These are phyloP conservation scores for Leccinum brunneo-olivaceum DNA, from an alignment of 1,284 basidiomycete genomes.

Conservation along the genomic window DNA sequence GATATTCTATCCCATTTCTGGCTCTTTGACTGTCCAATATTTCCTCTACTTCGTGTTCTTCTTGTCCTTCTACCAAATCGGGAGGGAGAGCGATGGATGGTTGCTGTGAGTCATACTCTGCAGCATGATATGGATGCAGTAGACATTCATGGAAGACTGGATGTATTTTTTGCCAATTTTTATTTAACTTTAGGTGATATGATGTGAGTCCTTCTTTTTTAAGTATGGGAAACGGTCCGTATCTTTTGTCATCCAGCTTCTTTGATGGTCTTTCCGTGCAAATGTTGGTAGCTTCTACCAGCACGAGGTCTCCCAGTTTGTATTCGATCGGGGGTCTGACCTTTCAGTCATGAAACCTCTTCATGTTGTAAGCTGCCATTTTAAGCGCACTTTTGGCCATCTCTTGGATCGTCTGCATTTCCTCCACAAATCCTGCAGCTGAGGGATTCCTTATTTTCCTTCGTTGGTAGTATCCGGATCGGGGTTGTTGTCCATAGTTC, in stretches of 20 bases:
- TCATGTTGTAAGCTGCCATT: background rate
- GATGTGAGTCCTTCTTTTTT: background rate
- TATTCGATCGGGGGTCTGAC: background rate
- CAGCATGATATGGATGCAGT: background rate
- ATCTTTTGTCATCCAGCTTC: background rate
- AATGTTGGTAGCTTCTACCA: background rate
- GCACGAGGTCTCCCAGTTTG: background rate
- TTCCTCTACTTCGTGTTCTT: background rate
- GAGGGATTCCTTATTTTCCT: background rate
- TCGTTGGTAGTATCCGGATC: no score
- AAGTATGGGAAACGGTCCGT: background rate
- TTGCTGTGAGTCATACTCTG: background rate
- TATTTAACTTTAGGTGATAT: background rate
- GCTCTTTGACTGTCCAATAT: background rate
- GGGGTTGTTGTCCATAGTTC: background rate
- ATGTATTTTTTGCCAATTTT: background rate
- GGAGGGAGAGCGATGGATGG: background rate
- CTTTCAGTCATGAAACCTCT: background rate
- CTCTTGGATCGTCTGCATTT: background rate
- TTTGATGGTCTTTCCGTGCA: background rate
- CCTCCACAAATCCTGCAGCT: background rate
- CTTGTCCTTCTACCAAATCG: background rate
- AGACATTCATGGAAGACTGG: background rate
- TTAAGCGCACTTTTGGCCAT: background rate
- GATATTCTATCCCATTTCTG: background rate